Evolutionary conservation across 176 grass and related monocot species (phyloP).

Genomic region (Puya raimondii): DNA sequence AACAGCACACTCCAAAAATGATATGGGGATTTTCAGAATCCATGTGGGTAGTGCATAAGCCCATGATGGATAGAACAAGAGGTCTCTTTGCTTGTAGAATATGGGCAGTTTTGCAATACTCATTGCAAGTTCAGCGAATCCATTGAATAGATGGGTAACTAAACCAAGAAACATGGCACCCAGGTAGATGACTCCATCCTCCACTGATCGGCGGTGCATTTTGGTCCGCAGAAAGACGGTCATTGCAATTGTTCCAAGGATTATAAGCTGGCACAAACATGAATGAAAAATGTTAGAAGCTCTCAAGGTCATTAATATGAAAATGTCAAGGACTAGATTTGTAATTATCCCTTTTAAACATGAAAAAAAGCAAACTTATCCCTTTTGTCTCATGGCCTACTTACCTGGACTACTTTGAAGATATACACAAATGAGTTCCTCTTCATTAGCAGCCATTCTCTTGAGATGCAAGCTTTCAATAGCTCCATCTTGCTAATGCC

Average conservation of each 20-base stretch:
- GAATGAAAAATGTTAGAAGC: neutral
- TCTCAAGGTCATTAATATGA: no score
- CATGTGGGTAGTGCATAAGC: conserved; percentile 79
- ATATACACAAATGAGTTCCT: conserved; percentile 97
- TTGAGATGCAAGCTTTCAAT: conserved; percentile 57
- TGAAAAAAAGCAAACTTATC: no score
- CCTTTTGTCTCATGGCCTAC: neutral
- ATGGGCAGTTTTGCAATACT: conserved; percentile 75
- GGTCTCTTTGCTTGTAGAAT: conserved; percentile 96
- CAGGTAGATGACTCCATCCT: conserved; percentile 75
- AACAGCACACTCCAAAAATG: conserved; percentile 82
- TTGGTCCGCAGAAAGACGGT: conserved; percentile 78
- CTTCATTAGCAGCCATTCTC: conserved; percentile 97
- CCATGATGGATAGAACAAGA: conserved; percentile 91
- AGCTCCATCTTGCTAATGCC: conserved; percentile 71
- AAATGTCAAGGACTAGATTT: no score
- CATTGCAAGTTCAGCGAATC: conserved; percentile 85
- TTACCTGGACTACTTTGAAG: conserved; percentile 82
- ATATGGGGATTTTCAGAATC: conserved; percentile 87
- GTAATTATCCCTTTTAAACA: no score
- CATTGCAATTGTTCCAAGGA: conserved; percentile 84
- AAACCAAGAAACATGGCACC: conserved; percentile 93
- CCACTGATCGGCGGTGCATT: conserved; percentile 39
- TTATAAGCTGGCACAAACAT: conserved; percentile 57
- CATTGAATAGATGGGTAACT: conserved; percentile 93